Evolutionary conservation across 2,329 filamentous ascomycete species (phyloP).

Genomic region (Hymenoscyphus infarciens): DNA sequence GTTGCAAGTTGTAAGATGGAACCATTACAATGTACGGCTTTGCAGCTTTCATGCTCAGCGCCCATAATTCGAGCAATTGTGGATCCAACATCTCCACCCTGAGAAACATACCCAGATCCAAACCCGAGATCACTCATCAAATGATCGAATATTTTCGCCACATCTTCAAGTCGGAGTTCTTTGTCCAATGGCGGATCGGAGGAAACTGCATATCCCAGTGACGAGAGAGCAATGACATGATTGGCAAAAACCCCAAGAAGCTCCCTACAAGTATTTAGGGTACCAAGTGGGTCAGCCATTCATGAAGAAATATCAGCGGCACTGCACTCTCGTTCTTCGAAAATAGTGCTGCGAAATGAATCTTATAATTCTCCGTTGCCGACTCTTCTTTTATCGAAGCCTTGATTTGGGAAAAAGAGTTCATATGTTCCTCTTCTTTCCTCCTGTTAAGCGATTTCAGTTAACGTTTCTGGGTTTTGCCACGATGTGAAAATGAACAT

Average conservation of each 20-base stretch:
- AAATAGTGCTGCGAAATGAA: neutral
- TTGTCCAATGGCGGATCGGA: slow-evolving; percentile 26
- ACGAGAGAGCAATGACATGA: slow-evolving; percentile 38
- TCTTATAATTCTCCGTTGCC: neutral
- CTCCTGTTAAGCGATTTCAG: neutral
- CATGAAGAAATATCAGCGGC: neutral
- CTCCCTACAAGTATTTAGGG: neutral
- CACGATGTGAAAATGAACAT: neutral
- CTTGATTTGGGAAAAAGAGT: neutral
- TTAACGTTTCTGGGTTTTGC: neutral
- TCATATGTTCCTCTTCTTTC: neutral
- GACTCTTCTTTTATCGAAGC: neutral
- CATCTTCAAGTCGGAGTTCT: slow-evolving; percentile 33
- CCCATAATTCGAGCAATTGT: slow-evolving; percentile 17
- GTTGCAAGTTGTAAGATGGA: too few relatives aligned
- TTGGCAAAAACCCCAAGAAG: slow-evolving; percentile 53
- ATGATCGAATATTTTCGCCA: slow-evolving; percentile 20
- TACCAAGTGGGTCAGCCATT: neutral
- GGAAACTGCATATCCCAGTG: slow-evolving; percentile 25
- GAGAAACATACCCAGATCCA: slow-evolving; percentile 17
- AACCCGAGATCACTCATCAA: slow-evolving; percentile 16
- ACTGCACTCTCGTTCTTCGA: neutral
- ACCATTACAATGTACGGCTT: slow-evolving; percentile 15
- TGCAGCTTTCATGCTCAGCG: slow-evolving; percentile 15
- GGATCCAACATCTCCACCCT: slow-evolving; percentile 39